Evolutionary conservation across 805 yeast genomes (phyloP).

Genomic region (Candida krabiensis): DNA sequence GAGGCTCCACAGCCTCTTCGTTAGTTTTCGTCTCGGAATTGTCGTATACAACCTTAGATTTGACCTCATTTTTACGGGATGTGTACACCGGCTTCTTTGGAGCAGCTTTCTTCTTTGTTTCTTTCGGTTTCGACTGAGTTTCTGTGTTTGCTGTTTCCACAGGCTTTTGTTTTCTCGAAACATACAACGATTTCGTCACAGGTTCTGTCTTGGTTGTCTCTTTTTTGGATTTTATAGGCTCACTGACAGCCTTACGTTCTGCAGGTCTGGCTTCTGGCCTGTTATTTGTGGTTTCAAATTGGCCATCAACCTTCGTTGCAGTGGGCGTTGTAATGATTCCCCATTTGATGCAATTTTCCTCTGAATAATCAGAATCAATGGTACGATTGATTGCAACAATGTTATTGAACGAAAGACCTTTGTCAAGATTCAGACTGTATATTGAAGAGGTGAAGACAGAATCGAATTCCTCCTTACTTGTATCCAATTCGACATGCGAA

Average conservation of each 20-base stretch:
- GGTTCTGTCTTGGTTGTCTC: constrained; percentile 9
- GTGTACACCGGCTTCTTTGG: constrained; percentile 10
- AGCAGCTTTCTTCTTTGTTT: constrained; percentile 2
- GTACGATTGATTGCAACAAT: constrained; percentile 19
- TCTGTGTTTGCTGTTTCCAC: constrained; percentile 1
- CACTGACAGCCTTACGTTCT: constrained; percentile 17
- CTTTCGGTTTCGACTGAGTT: constrained; percentile 1
- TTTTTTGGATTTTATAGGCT: constrained; percentile 12
- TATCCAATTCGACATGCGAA: constrained; percentile 12
- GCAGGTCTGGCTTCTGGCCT: constrained; percentile 15
- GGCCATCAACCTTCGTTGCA: constrained; percentile 3
- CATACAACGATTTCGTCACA: constrained; percentile 9
- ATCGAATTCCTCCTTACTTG: constrained; percentile 17
- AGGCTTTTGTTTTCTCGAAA: constrained; percentile 9
- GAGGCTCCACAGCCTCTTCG: constrained; percentile 7
- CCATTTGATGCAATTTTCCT: constrained; percentile 23
- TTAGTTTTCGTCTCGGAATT: constrained; percentile 7
- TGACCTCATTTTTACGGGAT: constrained; percentile 17
- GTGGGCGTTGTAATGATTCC: constrained; percentile 24
- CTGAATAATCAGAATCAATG: constrained; percentile 11
- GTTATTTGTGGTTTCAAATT: not conserved
- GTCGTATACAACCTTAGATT: constrained; percentile 14
- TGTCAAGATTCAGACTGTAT: constrained; percentile 23
- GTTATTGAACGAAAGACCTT: constrained; percentile 17
- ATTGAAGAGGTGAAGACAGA: constrained; percentile 18